Evolutionary conservation across 1,139 yeast species (phyloP), one percentile per base, ranked within the genome.

Genomic region (Meyerozyma athensensis): DNA sequence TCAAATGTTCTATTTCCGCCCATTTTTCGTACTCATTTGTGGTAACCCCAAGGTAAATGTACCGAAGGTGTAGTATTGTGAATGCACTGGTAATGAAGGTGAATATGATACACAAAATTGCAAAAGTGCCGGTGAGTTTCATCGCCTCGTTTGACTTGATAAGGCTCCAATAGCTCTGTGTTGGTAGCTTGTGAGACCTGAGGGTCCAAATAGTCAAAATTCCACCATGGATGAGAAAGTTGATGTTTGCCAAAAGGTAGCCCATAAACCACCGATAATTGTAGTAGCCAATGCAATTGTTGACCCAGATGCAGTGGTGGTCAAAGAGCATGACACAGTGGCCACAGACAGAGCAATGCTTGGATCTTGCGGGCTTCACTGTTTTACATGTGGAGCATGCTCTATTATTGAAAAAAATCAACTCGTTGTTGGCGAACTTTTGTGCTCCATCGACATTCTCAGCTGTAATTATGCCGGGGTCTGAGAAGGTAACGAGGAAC

Each of bases 281-380:
- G 36, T 76, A 69, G 49, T 72, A 72, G 0, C 97, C 97, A 22
- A 92, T 75, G 59, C 97, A 92, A 53, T 86, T 89, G 61, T 90
- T 90, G 41, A 90, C 63, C 96, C 97, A 92, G n/a, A 87, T 61
- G 54, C 98, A 92, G 60, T 92, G 97, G 55, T 92, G 98, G 56
- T 92, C 98, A 49, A 74, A 79, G 43, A 83, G 54, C 24, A 81
- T 63, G 4, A 83, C 67, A 55, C 98, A 92, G 19, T 58, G 50
- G 36, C 72, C 68, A 57, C 97, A 92, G 9, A 73, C 67, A 3
- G 82, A 70, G 55, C 98, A 92, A 59, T 92, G 98, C 53, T 86
- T 89, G 8, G 95, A 84, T 34, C 98, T 63, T 1, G 97, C 95
- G 0, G 95, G 90, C 49, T 87, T 90, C 5, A 60, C 54, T n/a